Percentiles rank a stretch among this genome's conserved stretches.
phyloP scores from a whole-genome alignment of 345 rosid genomes.

The Euclidium syriacum region DNA sequence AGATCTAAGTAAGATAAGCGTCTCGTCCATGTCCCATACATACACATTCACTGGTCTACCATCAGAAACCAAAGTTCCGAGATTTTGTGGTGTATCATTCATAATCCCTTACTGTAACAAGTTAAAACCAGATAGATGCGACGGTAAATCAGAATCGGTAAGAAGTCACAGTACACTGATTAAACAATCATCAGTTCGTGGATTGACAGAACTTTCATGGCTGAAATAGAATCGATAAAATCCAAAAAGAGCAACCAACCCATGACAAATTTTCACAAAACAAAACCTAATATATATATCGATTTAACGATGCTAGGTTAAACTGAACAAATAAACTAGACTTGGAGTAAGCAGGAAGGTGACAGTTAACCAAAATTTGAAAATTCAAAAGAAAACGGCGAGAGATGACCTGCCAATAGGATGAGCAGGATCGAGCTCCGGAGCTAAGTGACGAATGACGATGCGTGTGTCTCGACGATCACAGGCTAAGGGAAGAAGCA shows the following conservation, averaged over 20 bases:
- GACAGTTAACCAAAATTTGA: neutral
- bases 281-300: neutral
- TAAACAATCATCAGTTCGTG: neutral
- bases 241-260: neutral
- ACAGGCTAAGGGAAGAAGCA: neutral
- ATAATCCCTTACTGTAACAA: neutral
- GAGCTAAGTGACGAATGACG: constrained; percentile 20
- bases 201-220: neutral
- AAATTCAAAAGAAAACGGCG: neutral
- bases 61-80: constrained; percentile 14
- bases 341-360: neutral
- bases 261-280: neutral
- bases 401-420: constrained; percentile 15
- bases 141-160: neutral
- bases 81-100: constrained; percentile 32
- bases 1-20: constrained; percentile 84
- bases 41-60: constrained; percentile 46
- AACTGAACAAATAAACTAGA: neutral
- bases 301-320: neutral
- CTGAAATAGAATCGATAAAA: neutral
- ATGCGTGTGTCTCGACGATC: neutral
- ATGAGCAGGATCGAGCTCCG: constrained; percentile 20
- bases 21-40: constrained; percentile 94
- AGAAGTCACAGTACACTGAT: neutral
- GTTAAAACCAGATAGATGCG: neutral